Evolutionary conservation across 208 protist species (phyloP).

Genomic region (Leptomonas pyrrhocoris): DNA sequence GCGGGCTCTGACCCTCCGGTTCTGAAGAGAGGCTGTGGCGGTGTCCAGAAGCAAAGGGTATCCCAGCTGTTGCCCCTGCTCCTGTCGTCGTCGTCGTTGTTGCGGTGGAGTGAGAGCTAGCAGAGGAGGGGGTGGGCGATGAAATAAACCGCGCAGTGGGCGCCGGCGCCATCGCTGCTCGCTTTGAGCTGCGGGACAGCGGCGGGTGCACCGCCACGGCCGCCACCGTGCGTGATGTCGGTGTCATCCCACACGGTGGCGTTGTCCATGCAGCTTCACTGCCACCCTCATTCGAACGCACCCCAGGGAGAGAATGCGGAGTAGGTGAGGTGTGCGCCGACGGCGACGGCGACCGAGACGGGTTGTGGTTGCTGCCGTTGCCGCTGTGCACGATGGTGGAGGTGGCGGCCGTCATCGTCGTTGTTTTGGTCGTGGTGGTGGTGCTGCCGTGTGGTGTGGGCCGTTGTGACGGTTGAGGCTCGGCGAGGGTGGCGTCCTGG

Average conservation of each 20-base stretch:
- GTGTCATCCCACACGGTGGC: neutral
- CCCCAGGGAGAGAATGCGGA: neutral
- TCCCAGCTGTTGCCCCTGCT: neutral
- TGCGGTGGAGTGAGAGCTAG: neutral
- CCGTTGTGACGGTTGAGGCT: conserved; percentile 12
- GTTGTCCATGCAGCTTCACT: neutral
- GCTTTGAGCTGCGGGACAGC: conserved; percentile 9
- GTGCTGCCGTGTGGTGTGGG: conserved; percentile 6
- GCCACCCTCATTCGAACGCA: neutral
- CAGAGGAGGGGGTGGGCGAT: neutral
- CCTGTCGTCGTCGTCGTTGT: neutral
- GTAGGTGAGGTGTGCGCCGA: conserved; percentile 2
- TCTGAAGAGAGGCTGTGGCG: too few species aligned
- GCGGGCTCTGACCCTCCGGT: too few species aligned
- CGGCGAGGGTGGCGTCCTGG: neutral
- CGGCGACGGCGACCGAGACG: conserved; percentile 10
- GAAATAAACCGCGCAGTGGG: neutral
- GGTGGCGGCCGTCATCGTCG: neutral
- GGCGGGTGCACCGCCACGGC: conserved; percentile 21
- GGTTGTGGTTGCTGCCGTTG: neutral
- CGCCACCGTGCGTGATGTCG: conserved; percentile 6
- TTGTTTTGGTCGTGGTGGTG: neutral
- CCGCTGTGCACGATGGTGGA: neutral
- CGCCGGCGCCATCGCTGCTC: neutral
- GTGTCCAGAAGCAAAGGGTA: too few species aligned